These are phyloP conservation scores for Nakazawaea holstii DNA, from an alignment of 805 yeast species.

Conservation along the genomic window DNA sequence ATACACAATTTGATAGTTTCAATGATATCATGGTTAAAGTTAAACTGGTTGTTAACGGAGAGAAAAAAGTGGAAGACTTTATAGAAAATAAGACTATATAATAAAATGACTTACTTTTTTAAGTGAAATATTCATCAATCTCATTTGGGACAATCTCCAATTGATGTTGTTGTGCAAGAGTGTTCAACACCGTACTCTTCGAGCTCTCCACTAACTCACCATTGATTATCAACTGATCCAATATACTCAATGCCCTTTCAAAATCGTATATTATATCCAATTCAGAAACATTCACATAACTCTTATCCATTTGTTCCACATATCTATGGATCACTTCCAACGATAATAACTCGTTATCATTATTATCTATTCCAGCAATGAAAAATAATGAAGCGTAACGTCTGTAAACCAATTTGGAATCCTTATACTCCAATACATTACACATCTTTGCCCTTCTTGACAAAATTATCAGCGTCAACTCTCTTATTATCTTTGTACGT, in stretches of 20 bases:
- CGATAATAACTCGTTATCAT: conserved; percentile 82
- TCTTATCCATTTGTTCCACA: conserved; percentile 95
- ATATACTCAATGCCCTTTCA: conserved; percentile 84
- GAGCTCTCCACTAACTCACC: conserved; percentile 86
- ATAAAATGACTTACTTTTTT: background rate
- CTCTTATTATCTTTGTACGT: conserved; percentile 76
- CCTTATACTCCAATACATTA: conserved; percentile 83
- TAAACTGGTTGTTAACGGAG: conserved; percentile 44
- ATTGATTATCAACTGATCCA: conserved; percentile 85
- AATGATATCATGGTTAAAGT: conserved; percentile 65
- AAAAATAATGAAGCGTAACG: conserved; percentile 92
- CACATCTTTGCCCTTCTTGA: conserved; percentile 92
- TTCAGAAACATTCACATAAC: conserved; percentile 95
- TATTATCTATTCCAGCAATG: conserved; percentile 76
- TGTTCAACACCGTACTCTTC: conserved; percentile 68
- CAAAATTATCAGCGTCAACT: conserved; percentile 79
- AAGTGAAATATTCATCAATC: conserved; percentile 10
- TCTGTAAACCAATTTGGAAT: conserved; percentile 80
- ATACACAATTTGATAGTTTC: conserved; percentile 74
- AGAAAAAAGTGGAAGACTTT: conserved; percentile 27
- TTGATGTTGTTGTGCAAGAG: conserved; percentile 82
- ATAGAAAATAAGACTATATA: conserved; percentile 22
- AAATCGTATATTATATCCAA: conserved; percentile 95
- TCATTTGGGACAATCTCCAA: conserved; percentile 70
- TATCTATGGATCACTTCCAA: conserved; percentile 86